These are phyloP conservation scores for Rhinocladiella mackenziei DNA, from an alignment of 2,329 filamentous ascomycete species.

Conservation along the genomic window DNA sequence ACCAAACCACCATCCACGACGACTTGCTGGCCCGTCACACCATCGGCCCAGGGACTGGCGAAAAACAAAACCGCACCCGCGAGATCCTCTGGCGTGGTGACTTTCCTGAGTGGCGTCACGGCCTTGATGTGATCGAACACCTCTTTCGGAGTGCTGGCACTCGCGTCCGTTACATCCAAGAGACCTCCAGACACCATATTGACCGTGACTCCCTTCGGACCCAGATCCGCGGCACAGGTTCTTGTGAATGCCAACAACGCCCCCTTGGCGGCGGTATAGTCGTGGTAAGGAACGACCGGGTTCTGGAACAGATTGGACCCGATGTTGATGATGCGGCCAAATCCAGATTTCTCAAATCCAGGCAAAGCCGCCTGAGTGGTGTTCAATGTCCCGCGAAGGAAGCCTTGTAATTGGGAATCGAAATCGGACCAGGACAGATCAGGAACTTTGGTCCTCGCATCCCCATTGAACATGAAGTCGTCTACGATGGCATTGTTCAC, in stretches of 20 bases:
- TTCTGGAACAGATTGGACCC: constrained; percentile 26
- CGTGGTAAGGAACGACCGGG: constrained; percentile 27
- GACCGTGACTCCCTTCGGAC: constrained; percentile 22
- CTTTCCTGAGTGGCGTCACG: constrained; percentile 24
- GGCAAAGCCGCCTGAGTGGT: constrained; percentile 24
- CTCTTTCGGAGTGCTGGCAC: constrained; percentile 19
- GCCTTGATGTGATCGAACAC: constrained; percentile 26
- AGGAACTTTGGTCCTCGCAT: constrained; percentile 18
- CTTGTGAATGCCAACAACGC: constrained; percentile 24
- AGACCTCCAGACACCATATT: constrained; percentile 26
- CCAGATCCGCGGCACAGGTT: constrained; percentile 25
- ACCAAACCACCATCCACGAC: constrained; percentile 26
- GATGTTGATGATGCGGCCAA: constrained; percentile 26
- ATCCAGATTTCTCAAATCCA: constrained; percentile 17
- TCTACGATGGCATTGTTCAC: constrained; percentile 27
- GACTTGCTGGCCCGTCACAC: constrained; percentile 24
- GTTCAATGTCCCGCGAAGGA: constrained; percentile 22
- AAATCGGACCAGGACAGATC: constrained; percentile 23
- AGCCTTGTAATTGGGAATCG: constrained; percentile 20
- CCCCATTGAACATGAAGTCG: constrained; percentile 27
- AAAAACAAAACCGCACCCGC: constrained; percentile 27
- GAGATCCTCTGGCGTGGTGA: constrained; percentile 23
- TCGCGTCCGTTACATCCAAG: constrained; percentile 23
- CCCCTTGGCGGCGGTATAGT: constrained; percentile 26
- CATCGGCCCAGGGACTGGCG: constrained; percentile 20